Evolutionary conservation across 768 basidiomycete species (phyloP).

Genomic region (Tulasnella sp.): DNA sequence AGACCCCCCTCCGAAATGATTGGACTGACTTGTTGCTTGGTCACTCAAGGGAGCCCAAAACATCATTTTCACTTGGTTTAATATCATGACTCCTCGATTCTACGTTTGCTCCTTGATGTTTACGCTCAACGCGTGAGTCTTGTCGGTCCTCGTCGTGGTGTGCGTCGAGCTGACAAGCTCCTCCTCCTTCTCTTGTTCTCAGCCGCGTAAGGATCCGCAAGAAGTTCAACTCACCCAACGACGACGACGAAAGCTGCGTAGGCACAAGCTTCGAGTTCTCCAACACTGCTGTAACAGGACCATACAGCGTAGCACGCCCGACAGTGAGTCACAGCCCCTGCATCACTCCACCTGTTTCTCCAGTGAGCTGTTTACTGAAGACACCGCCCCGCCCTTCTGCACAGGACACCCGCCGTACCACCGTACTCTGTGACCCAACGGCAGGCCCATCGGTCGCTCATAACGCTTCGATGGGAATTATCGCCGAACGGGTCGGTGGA

Average conservation of each 20-base stretch:
- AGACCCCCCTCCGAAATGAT: no score
- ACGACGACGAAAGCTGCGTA: neutral
- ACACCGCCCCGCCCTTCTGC: neutral
- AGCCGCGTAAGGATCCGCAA: neutral
- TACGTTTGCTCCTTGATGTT: constrained; percentile 13
- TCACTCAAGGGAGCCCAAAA: neutral
- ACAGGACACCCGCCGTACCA: neutral
- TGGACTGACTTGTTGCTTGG: neutral
- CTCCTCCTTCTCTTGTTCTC: neutral
- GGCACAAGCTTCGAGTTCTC: neutral
- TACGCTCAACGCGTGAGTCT: constrained; percentile 4
- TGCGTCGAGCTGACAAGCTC: neutral
- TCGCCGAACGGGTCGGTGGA: neutral
- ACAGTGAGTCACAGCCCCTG: neutral
- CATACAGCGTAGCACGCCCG: neutral
- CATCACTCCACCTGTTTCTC: neutral
- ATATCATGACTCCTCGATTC: neutral
- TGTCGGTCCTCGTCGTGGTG: no score
- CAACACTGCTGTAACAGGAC: neutral
- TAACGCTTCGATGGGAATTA: neutral
- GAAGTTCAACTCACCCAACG: neutral
- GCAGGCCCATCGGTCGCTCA: neutral
- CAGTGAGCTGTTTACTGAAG: neutral
- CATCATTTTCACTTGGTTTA: neutral
- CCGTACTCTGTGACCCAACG: neutral